These are phyloP conservation scores for Penicillium pancosmium DNA, from an alignment of 495 filamentous ascomycete genomes.

Conservation along the genomic window DNA sequence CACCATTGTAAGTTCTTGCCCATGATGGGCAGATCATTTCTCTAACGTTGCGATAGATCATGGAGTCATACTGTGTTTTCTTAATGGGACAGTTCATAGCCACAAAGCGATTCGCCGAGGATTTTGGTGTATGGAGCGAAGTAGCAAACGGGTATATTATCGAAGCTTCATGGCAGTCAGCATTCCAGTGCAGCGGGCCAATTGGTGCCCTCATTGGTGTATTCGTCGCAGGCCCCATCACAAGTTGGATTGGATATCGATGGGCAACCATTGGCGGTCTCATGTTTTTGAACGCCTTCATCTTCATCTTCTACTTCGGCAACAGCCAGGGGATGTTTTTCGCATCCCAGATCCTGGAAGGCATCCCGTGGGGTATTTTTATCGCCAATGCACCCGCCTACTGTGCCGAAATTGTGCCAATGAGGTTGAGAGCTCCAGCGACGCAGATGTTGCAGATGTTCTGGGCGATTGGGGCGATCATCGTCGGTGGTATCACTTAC, in stretches of 20 bases:
- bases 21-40: slow-evolving; percentile 22
- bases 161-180: slow-evolving; percentile 46
- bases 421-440: slow-evolving; percentile 42
- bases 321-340: slow-evolving; percentile 40
- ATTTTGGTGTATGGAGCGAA: slow-evolving; percentile 35
- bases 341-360: slow-evolving; percentile 48
- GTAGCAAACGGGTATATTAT: slow-evolving; percentile 26
- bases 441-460: slow-evolving; percentile 49
- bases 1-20: slow-evolving; percentile 51
- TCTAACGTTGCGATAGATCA: slow-evolving; percentile 44
- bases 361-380: slow-evolving; percentile 52
- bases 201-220: slow-evolving; percentile 48
- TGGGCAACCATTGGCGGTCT: slow-evolving; percentile 45
- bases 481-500: slow-evolving; percentile 48
- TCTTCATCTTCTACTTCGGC: slow-evolving; percentile 44
- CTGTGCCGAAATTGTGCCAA: slow-evolving; percentile 31
- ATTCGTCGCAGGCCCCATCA: slow-evolving; percentile 48
- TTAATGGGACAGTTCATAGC: slow-evolving; percentile 42
- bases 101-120: slow-evolving; percentile 34
- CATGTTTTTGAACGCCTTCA: slow-evolving; percentile 47
- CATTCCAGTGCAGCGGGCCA: slow-evolving; percentile 46
- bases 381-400: slow-evolving; percentile 51
- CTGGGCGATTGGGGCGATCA: slow-evolving; percentile 42
- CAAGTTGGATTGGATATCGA: slow-evolving; percentile 51
- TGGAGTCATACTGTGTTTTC: slow-evolving; percentile 52